A percentile compares a stretch with the other conserved stretches of the same genome.
Evolutionary conservation across 1,284 basidiomycete species (phyloP).

Genomic region (Tremellales sp.): DNA sequence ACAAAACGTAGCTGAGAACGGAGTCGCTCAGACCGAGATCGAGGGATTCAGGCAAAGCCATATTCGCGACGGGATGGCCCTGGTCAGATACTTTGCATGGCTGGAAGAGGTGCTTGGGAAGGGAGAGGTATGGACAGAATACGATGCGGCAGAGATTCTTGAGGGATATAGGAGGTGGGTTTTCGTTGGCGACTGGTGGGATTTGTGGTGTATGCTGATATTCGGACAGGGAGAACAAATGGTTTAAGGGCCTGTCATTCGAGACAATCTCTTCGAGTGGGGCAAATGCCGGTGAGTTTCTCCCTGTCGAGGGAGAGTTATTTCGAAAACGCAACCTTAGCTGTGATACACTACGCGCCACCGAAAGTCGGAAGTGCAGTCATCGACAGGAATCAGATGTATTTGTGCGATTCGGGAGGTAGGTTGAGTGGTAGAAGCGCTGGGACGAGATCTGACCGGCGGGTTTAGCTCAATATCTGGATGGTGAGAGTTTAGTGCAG

Average conservation of each 20-base stretch:
- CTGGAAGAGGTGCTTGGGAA: slow-evolving; percentile 74
- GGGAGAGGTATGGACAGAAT: slow-evolving; percentile 70
- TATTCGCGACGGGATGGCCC: slow-evolving; percentile 83
- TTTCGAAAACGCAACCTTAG: slow-evolving; percentile 45
- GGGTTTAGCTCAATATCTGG: slow-evolving; percentile 72
- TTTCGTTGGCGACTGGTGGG: neutral
- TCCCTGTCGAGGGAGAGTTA: neutral
- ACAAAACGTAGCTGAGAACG: slow-evolving; percentile 2
- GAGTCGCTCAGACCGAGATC: slow-evolving; percentile 57
- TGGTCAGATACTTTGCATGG: slow-evolving; percentile 88
- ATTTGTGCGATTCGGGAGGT: slow-evolving; percentile 93
- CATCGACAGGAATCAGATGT: slow-evolving; percentile 77
- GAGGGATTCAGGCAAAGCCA: slow-evolving; percentile 87
- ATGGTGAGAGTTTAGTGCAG: slow-evolving; percentile 48
- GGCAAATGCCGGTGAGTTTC: slow-evolving; percentile 68
- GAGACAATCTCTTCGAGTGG: slow-evolving; percentile 87
- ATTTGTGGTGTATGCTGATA: neutral
- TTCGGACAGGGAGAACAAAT: slow-evolving; percentile 60
- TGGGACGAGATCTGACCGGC: neutral
- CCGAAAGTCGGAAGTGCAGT: slow-evolving; percentile 67
- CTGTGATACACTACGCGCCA: slow-evolving; percentile 91
- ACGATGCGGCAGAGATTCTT: slow-evolving; percentile 72
- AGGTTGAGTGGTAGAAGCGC: slow-evolving; percentile 14
- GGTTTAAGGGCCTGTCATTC: slow-evolving; percentile 87
- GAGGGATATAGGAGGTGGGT: slow-evolving; percentile 75